A percentile compares a stretch with the other conserved stretches of the same genome.
Conservation (phyloP, 176 grass and related monocot genomes). For the Pontederia paniculata region DNA sequence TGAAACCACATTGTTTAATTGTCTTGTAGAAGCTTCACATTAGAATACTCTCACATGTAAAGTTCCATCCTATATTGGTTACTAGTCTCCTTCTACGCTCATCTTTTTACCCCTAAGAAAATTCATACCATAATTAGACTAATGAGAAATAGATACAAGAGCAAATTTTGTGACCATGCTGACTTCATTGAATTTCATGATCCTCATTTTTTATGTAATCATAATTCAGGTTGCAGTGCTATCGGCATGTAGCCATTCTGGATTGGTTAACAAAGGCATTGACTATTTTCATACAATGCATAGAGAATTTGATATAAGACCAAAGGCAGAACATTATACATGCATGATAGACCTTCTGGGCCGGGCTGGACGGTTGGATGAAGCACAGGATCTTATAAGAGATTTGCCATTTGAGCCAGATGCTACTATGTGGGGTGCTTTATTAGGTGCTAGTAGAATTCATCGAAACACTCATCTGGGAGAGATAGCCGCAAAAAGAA, state of each 20-base stretch:
- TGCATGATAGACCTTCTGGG: slow-evolving; percentile 95
- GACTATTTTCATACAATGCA: slow-evolving; percentile 77
- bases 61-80: background rate
- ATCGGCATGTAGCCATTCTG: slow-evolving; percentile 81
- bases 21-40: too few relatives aligned
- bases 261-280: slow-evolving; percentile 78
- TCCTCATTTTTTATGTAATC: slow-evolving; percentile 10
- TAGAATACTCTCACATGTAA: too few relatives aligned
- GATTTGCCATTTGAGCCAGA: slow-evolving; percentile 80
- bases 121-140: background rate
- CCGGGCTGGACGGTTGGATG: slow-evolving; percentile 62
- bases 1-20: too few relatives aligned
- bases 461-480: slow-evolving; percentile 75
- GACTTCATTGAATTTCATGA: slow-evolving; percentile 3
- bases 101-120: background rate
- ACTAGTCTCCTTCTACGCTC: background rate
- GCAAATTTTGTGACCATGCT: background rate
- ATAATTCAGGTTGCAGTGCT: slow-evolving; percentile 66
- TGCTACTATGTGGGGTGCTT: slow-evolving; percentile 81
- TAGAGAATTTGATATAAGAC: slow-evolving; percentile 47
- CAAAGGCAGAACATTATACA: slow-evolving; percentile 79
- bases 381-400: slow-evolving; percentile 66
- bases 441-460: slow-evolving; percentile 88
- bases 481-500: slow-evolving; percentile 58
- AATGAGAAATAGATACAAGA: too few relatives aligned